A percentile compares a stretch with the other conserved stretches of the same genome.
These are phyloP conservation scores for Crepidotus variabilis DNA, from an alignment of 768 basidiomycete species.

Conservation along the genomic window DNA sequence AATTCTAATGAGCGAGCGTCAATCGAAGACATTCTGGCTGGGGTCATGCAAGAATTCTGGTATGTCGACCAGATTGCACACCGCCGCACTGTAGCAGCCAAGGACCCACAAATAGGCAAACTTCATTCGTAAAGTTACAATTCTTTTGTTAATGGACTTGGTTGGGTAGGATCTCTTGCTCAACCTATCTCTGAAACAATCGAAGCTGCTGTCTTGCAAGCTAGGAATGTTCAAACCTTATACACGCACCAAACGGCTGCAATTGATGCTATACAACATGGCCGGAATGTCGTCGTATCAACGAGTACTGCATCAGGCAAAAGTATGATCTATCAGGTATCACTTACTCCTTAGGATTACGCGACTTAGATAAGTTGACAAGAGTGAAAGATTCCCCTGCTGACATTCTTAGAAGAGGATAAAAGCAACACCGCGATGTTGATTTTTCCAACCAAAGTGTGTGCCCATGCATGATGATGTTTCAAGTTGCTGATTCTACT, in stretches of 20 bases:
- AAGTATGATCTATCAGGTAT: slow-evolving; percentile 82
- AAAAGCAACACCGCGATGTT: slow-evolving; percentile 66
- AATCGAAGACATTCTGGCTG: slow-evolving; percentile 53
- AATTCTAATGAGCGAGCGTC: slow-evolving; percentile 50
- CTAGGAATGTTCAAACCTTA: slow-evolving; percentile 58
- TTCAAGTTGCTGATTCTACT: background rate
- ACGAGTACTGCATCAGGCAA: slow-evolving; percentile 91
- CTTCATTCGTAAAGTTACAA: background rate
- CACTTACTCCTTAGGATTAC: background rate
- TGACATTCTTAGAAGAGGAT: slow-evolving; percentile 64
- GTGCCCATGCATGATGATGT: background rate
- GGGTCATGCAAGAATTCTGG: slow-evolving; percentile 57
- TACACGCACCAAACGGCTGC: slow-evolving; percentile 74
- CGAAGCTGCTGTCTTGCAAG: slow-evolving; percentile 46
- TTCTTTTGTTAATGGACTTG: slow-evolving; percentile 1
- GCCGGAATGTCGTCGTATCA: slow-evolving; percentile 78
- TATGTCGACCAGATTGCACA: slow-evolving; percentile 69
- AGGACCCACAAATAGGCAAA: slow-evolving; percentile 49
- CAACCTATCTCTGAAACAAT: slow-evolving; percentile 58
- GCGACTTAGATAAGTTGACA: background rate
- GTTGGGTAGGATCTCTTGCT: slow-evolving; percentile 40
- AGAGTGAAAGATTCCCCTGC: slow-evolving; percentile 58
- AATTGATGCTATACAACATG: slow-evolving; percentile 54
- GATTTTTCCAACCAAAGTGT: slow-evolving; percentile 85
- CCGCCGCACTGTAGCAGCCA: slow-evolving; percentile 49